Percentiles rank a stretch among this genome's conserved stretches.
Evolutionary conservation across 2,329 filamentous ascomycete genomes (phyloP).

Genomic region (Exophiala oligosperma): DNA sequence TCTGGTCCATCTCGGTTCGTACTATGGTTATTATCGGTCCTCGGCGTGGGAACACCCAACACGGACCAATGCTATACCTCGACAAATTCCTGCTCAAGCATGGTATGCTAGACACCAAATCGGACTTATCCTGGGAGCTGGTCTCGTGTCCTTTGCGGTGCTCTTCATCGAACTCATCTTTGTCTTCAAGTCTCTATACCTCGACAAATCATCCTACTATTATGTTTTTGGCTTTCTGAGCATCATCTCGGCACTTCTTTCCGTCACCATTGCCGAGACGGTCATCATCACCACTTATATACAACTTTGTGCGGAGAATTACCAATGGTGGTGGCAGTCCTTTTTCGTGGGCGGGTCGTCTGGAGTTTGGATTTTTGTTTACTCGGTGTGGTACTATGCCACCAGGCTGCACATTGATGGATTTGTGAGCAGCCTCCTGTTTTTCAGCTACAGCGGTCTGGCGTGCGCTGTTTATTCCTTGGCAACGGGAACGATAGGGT

Average conservation of each 20-base stretch:
- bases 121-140: conserved; percentile 62
- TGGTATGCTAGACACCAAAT: conserved; percentile 73
- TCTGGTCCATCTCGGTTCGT: conserved; percentile 77
- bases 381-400: conserved; percentile 82
- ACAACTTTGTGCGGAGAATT: conserved; percentile 80
- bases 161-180: conserved; percentile 86
- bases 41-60: conserved; percentile 78
- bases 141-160: conserved; percentile 79
- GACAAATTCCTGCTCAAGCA: conserved; percentile 71
- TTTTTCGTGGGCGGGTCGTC: conserved; percentile 77
- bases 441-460: conserved; percentile 82
- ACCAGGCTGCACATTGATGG: conserved; percentile 78
- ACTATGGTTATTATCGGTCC: conserved; percentile 69
- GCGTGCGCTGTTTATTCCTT: conserved; percentile 80
- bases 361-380: conserved; percentile 77
- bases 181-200: conserved; percentile 83
- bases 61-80: conserved; percentile 68
- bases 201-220: conserved; percentile 89
- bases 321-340: conserved; percentile 91
- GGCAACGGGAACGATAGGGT: conserved; percentile 79
- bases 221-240: conserved; percentile 87
- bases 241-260: conserved; percentile 69
- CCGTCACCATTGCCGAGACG: conserved; percentile 77
- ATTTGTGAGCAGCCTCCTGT: conserved; percentile 75
- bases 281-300: conserved; percentile 81